These are phyloP conservation scores for Leccinum disarticulatum DNA, from an alignment of 768 basidiomycete species.

Conservation along the genomic window DNA sequence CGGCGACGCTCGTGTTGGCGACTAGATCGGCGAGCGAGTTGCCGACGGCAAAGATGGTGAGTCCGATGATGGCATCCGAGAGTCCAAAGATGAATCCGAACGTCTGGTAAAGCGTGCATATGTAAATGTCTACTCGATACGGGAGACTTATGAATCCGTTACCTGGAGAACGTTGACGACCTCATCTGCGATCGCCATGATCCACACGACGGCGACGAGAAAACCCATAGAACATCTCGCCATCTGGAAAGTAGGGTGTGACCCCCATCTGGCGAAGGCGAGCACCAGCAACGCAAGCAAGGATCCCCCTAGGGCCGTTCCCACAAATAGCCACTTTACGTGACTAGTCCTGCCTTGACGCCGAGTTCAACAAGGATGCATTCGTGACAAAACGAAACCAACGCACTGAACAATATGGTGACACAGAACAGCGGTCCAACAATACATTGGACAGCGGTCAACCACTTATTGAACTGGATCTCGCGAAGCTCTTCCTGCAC, in stretches of 20 bases:
- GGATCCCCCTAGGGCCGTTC: conserved; percentile 53
- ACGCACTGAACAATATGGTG: conserved; percentile 74
- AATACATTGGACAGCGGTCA: conserved; percentile 81
- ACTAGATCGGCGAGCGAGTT: conserved; percentile 97
- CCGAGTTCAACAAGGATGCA: not conserved
- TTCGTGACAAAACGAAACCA: conserved; percentile 1
- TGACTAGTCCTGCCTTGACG: conserved; percentile 36
- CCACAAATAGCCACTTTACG: conserved; percentile 53
- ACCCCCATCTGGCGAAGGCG: conserved; percentile 58
- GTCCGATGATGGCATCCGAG: conserved; percentile 94
- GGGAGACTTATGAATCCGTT: conserved; percentile 12
- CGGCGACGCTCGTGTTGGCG: conserved; percentile 94
- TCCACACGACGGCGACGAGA: conserved; percentile 90
- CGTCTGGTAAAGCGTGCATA: conserved; percentile 49
- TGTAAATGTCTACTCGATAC: not conserved
- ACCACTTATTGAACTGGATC: conserved; percentile 71
- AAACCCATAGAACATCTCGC: conserved; percentile 90
- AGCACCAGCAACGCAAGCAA: conserved; percentile 54
- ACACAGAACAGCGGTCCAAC: conserved; percentile 80
- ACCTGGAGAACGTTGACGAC: conserved; percentile 91
- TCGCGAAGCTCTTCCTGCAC: conserved; percentile 69
- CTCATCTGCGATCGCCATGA: conserved; percentile 97
- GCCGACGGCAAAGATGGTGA: conserved; percentile 95
- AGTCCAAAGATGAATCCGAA: conserved; percentile 93
- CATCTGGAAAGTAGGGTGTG: conserved; percentile 56